These are phyloP conservation scores for Chlorella sp. DNA, from an alignment of 139 green algal genomes.

Conservation along the genomic window DNA sequence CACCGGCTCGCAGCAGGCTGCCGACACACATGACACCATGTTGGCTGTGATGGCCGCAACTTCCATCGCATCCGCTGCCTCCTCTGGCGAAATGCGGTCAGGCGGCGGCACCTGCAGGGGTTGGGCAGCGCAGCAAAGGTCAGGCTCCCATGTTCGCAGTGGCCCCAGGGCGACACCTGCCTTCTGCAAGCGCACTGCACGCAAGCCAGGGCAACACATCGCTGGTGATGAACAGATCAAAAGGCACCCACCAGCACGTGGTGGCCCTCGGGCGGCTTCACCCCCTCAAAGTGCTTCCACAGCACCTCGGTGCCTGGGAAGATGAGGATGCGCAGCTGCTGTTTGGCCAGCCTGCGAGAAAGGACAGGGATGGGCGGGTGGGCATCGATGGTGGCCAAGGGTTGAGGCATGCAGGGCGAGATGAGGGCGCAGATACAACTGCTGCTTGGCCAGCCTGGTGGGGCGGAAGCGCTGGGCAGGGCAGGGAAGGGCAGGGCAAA, in stretches of 20 bases:
- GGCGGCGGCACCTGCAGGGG: not conserved
- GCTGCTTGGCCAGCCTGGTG: not conserved
- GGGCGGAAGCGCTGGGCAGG: not conserved
- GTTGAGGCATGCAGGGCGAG: too few relatives aligned
- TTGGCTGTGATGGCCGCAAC: conserved; percentile 19
- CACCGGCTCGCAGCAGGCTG: not conserved
- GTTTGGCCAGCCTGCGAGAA: conserved; percentile 46
- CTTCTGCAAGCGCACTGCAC: too few relatives aligned
- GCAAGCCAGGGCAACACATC: too few relatives aligned
- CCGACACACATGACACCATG: conserved; percentile 20
- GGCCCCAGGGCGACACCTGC: too few relatives aligned
- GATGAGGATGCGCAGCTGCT: conserved; percentile 79
- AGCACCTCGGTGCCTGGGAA: conserved; percentile 79
- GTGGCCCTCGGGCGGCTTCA: conserved; percentile 6
- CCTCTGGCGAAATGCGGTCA: not conserved
- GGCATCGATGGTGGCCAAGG: too few relatives aligned
- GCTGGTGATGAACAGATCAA: too few relatives aligned
- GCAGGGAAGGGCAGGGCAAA: not conserved
- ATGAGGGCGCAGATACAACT: not conserved
- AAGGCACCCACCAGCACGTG: conserved; percentile 20
- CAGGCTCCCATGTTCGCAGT: too few relatives aligned
- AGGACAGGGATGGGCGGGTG: too few relatives aligned
- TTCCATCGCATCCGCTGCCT: not conserved
- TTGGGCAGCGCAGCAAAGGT: too few relatives aligned
- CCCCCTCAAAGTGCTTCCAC: conserved; percentile 39